Conservation (phyloP, 2,329 filamentous ascomycete species). For the Mollisia scopiformis region DNA sequence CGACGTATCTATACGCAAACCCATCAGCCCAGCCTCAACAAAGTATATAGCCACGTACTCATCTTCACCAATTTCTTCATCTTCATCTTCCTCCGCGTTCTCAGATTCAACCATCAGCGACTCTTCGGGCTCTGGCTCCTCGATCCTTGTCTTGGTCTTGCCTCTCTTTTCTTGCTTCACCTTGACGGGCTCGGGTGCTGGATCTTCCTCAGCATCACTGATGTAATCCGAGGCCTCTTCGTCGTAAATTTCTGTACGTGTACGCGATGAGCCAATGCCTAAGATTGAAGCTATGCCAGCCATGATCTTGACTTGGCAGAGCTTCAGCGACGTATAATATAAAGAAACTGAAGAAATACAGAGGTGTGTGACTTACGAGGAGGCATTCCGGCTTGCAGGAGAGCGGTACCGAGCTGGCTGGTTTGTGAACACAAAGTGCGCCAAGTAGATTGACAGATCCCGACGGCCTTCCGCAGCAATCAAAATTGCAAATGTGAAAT, state of each 20-base stretch:
- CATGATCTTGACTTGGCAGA: constrained; percentile 10
- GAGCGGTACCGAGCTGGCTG: neutral
- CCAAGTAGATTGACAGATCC: neutral
- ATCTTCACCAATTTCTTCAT: constrained; percentile 49
- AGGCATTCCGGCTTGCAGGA: constrained; percentile 27
- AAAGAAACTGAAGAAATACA: neutral
- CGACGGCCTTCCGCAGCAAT: neutral
- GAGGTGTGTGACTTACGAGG: constrained; percentile 33
- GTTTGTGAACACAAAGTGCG: neutral
- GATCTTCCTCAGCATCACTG: constrained; percentile 34
- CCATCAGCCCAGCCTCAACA: constrained; percentile 16
- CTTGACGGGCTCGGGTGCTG: constrained; percentile 29
- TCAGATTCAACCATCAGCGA: constrained; percentile 24
- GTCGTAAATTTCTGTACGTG: constrained; percentile 33
- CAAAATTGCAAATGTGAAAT: neutral
- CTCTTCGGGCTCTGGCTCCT: constrained; percentile 30
- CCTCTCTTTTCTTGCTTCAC: constrained; percentile 9
- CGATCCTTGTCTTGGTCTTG: constrained; percentile 29
- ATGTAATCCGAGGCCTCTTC: constrained; percentile 39
- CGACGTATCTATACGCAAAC: constrained; percentile 60
- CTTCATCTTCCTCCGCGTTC: constrained; percentile 39
- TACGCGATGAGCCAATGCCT: constrained; percentile 23
- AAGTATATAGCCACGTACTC: constrained; percentile 40
- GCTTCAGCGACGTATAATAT: neutral
- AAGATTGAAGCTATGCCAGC: constrained; percentile 11